Base-by-base conservation (phyloP, 176 grass and related monocot species). In the Zea luxurians region DNA sequence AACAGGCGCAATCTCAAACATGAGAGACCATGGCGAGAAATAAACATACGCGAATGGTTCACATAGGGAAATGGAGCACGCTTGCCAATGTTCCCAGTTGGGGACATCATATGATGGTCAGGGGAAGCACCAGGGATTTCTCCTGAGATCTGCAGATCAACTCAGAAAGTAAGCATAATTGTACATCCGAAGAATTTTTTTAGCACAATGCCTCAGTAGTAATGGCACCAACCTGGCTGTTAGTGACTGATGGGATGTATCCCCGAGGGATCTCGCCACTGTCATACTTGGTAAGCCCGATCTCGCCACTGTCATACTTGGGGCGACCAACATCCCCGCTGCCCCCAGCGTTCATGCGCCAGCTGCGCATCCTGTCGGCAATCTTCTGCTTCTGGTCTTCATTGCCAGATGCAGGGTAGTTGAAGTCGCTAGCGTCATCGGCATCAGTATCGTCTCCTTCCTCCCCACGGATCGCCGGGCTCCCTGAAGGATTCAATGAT, bases 91-190 rank as follows among this genome's bases (percentile, higher is more conserved):
- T 89, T 89, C 52, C 84, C 88, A 8, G 89, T 91, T 76, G 96
- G 96, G 42, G 96, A 99, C 96, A 99, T 99, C 87, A 95, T 95
- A 87, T 99, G 96, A 76, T 99, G 96, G 67, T 99, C 92, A 85
- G 96, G 96, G 8, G 92, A 99, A 65, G 90, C 88, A 82, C 90
- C 92, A 69, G 96, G 88, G 37, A 99, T 84, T 83, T 99, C 96
- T 35, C 96, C 92, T 1, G 96, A 99, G 71, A 99, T 82, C 96
- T 99, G 89, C 77, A 80, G 71, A 81, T 59, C 66, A 36, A 77
- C 78, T 12, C 71, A 81, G 12, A 79, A 74, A 7, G 8, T 88
- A 76, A 73, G 35, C 7, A 67, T 50, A 16, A 61, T 10, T 5
- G 4, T 10, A 65, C 59, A 48, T 9, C 13, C 1, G 1, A 21